A percentile compares a stretch with the other conserved stretches of the same genome.
Evolutionary conservation across 257 asterid species (phyloP).

Genomic region (Solanum verrucosum): DNA sequence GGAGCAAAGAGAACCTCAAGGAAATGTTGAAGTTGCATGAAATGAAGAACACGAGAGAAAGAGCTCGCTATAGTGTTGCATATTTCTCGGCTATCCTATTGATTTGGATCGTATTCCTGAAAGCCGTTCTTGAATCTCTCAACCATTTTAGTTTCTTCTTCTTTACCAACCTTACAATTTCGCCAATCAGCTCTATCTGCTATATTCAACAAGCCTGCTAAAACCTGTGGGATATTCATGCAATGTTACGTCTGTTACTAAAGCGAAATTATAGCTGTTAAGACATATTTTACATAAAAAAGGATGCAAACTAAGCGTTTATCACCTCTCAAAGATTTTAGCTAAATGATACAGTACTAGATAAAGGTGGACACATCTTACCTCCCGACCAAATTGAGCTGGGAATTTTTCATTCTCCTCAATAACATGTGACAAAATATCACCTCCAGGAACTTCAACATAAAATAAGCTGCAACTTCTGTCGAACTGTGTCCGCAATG

Average conservation of each 20-base stretch:
- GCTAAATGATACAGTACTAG: neutral
- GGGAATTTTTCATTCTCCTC: constrained; percentile 86
- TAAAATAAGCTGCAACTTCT: constrained; percentile 67
- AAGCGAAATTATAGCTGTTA: neutral
- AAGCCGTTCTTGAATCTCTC: constrained; percentile 56
- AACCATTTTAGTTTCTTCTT: constrained; percentile 64
- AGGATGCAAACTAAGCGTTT: neutral
- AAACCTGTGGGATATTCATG: constrained; percentile 39
- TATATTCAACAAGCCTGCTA: constrained; percentile 85
- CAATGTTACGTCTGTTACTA: neutral
- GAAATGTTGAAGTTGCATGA: neutral
- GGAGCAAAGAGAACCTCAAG: neutral
- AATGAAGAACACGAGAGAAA: neutral
- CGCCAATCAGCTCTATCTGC: constrained; percentile 97
- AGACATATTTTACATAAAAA: neutral
- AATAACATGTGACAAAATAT: constrained; percentile 51
- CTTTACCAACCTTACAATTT: constrained; percentile 67
- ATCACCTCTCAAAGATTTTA: neutral
- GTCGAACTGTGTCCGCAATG: constrained; percentile 42
- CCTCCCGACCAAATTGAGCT: constrained; percentile 95
- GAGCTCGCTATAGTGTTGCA: neutral
- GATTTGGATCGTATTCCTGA: constrained; percentile 53
- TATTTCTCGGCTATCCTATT: constrained; percentile 29
- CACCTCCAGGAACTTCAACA: constrained; percentile 85
- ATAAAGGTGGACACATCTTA: constrained; percentile 11